phyloP scores from a whole-genome alignment of 2,329 filamentous ascomycete species.

The Calonectria leucothoes region DNA sequence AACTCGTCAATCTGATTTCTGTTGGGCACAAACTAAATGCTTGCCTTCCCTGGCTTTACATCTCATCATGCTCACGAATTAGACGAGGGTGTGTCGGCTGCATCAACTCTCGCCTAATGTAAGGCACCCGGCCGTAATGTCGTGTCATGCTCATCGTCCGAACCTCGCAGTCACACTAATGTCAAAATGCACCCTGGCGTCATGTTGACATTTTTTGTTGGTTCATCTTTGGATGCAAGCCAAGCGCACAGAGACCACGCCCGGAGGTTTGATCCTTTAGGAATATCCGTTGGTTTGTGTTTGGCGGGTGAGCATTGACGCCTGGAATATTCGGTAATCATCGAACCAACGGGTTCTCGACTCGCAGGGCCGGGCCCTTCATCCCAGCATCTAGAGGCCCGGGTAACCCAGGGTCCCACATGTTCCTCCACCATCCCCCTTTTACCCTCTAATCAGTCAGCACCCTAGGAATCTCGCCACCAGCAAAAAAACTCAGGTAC shows the following conservation, averaged over 20 bases:
- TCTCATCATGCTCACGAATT: neutral
- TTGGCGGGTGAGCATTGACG: neutral
- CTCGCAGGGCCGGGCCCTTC: neutral
- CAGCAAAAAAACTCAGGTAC: neutral
- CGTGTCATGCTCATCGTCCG: constrained; percentile 16
- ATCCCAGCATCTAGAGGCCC: constrained; percentile 5
- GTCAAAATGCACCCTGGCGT: neutral
- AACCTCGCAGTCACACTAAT: constrained; percentile 17
- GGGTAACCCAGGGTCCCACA: constrained; percentile 13
- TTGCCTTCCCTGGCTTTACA: neutral
- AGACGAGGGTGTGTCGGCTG: constrained; percentile 8
- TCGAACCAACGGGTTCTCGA: constrained; percentile 1
- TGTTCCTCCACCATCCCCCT: constrained; percentile 25
- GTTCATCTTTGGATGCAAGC: constrained; percentile 13
- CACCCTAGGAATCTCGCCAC: constrained; percentile 21
- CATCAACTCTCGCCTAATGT: constrained; percentile 15
- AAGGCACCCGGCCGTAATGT: neutral
- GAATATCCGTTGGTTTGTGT: neutral
- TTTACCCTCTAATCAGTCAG: constrained; percentile 27
- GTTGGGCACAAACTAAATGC: neutral
- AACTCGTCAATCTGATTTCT: constrained; percentile 18
- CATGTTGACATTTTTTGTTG: neutral
- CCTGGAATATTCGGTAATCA: neutral
- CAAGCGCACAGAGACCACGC: neutral
- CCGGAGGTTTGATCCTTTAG: neutral